Evolutionary conservation across 371 early-diverging fungal species (phyloP).

Genomic region (Mortierella sp.): DNA sequence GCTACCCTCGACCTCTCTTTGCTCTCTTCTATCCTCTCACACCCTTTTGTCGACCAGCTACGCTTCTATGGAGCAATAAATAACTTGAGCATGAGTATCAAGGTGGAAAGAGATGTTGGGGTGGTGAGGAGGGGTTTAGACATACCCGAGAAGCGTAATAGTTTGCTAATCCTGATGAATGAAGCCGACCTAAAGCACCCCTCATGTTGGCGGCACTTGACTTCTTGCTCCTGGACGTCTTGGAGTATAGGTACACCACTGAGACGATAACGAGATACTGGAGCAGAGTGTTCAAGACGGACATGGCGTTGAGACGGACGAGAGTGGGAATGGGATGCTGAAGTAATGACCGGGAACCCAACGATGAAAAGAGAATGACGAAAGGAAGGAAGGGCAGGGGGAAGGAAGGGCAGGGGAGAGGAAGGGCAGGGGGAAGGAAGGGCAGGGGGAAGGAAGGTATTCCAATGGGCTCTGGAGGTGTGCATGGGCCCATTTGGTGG

Average conservation of each 20-base stretch:
- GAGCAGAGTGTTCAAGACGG: constrained; percentile 18
- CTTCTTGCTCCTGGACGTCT: constrained; percentile 14
- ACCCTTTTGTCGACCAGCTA: no score
- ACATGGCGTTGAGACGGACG: constrained; percentile 3
- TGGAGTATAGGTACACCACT: constrained; percentile 18
- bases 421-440: background rate
- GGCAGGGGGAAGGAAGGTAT: background rate
- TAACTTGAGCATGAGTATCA: background rate
- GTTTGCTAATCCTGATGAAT: constrained; percentile 12
- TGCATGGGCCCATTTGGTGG: no score
- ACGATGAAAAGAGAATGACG: constrained; percentile 2
- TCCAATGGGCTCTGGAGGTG: background rate
- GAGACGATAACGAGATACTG: constrained; percentile 25
- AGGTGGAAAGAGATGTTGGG: background rate
- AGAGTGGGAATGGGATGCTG: background rate
- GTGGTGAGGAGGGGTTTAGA: no score
- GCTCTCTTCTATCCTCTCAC: no score
- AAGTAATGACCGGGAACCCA: background rate
- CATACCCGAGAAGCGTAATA: constrained; percentile 10
- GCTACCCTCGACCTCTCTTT: background rate
- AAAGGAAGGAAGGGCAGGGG: constrained; percentile 1
- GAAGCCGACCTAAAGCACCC: constrained; percentile 9
- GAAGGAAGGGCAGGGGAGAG: background rate
- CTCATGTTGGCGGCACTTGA: constrained; percentile 1
- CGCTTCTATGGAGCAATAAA: background rate